phyloP scores from a whole-genome alignment of 176 grass and related monocot species.

The bread wheat (Triticum aestivum) region DNA sequence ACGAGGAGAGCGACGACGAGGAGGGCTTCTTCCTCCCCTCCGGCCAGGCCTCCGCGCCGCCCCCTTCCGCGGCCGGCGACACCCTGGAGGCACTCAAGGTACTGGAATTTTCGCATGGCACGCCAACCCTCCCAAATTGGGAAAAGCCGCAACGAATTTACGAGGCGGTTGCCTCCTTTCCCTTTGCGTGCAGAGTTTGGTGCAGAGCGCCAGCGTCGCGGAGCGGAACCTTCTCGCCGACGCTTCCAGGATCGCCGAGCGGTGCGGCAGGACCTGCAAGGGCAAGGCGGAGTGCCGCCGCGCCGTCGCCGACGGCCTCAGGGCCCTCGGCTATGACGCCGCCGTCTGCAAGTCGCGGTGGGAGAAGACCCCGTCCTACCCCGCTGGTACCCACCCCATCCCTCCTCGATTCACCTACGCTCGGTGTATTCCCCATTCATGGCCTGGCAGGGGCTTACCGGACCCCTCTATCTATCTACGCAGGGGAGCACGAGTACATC shows the following conservation, averaged over 20 bases:
- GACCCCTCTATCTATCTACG: not conserved
- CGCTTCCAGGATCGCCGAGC: slow-evolving; percentile 57
- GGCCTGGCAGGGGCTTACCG: not conserved
- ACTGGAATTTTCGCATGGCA: not conserved
- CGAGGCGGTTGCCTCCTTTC: not conserved
- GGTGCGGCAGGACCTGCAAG: slow-evolving; percentile 46
- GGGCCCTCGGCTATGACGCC: slow-evolving; percentile 71
- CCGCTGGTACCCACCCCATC: slow-evolving; percentile 36
- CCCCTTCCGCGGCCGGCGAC: slow-evolving; percentile 32
- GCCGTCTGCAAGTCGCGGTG: slow-evolving; percentile 80
- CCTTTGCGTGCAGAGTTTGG: slow-evolving; percentile 63
- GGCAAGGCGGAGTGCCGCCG: slow-evolving; percentile 53
- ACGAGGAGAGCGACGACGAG: slow-evolving; percentile 74
- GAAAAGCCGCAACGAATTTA: slow-evolving; percentile 8
- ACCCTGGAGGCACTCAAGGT: slow-evolving; percentile 70
- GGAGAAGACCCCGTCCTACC: slow-evolving; percentile 65
- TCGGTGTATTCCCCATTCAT: not conserved
- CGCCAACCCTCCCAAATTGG: not conserved
- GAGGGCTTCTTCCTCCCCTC: slow-evolving; percentile 60
- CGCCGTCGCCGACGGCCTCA: slow-evolving; percentile 68
- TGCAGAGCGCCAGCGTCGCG: slow-evolving; percentile 58
- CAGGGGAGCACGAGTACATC: slow-evolving; percentile 93
- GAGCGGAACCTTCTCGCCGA: slow-evolving; percentile 94
- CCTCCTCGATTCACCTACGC: not conserved
- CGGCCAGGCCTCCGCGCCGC: not conserved